Percentiles rank a stretch among this genome's conserved stretches.
Conservation (phyloP, 129 eudicot genomes). For the Solidago caesia region DNA sequence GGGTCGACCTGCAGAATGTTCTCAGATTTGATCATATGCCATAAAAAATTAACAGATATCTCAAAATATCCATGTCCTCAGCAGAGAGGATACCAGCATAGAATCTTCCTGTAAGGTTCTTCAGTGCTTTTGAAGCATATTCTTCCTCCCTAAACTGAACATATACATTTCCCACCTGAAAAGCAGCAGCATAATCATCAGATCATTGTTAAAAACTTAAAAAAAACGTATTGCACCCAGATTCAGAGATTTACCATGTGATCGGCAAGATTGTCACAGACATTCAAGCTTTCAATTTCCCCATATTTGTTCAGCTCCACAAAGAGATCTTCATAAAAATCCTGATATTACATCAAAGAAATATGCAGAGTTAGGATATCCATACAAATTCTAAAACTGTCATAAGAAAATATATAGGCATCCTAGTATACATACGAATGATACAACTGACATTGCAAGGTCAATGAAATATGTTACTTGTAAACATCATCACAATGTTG, state of each 20-base stretch:
- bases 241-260: conserved; percentile 30
- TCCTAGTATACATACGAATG: no score
- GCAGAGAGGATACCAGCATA: not conserved
- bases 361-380: not conserved
- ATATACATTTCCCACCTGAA: conserved; percentile 20
- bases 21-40: not conserved
- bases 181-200: not conserved
- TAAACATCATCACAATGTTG: not conserved
- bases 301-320: conserved; percentile 93
- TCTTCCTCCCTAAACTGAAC: conserved; percentile 26
- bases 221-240: not conserved
- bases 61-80: not conserved
- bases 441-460: not conserved
- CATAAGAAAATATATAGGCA: not conserved
- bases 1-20: conserved; percentile 17
- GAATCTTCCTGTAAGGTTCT: conserved; percentile 16
- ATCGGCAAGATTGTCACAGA: conserved; percentile 91
- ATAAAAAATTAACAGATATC: not conserved
- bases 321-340: conserved; percentile 85
- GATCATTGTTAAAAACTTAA: not conserved
- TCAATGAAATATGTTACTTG: not conserved
- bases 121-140: conserved; percentile 11
- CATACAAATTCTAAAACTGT: not conserved
- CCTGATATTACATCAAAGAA: conserved; percentile 31
- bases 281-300: conserved; percentile 85